Percentiles rank a stretch among this genome's conserved stretches.
Evolutionary conservation across 441 rosid species (phyloP).

Genomic region (Croton setiger): DNA sequence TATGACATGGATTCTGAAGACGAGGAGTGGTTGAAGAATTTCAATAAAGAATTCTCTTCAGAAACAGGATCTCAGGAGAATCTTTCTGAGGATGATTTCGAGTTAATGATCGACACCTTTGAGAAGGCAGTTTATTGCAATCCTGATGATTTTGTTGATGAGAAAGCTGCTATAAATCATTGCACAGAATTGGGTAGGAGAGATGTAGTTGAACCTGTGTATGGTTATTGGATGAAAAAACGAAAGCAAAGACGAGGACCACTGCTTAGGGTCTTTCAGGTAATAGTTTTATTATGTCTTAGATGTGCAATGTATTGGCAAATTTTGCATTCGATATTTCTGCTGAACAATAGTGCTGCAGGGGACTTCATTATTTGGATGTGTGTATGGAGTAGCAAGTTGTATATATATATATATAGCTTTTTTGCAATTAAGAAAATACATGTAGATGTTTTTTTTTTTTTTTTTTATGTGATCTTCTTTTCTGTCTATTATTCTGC

Average conservation of each 20-base stretch:
- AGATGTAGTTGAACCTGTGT: slow-evolving; percentile 66
- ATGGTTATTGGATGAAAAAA: slow-evolving; percentile 68
- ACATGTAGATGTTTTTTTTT: background rate
- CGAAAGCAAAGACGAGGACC: slow-evolving; percentile 59
- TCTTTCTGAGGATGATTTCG: slow-evolving; percentile 64
- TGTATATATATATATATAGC: background rate
- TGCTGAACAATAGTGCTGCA: background rate
- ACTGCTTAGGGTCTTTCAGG: slow-evolving; percentile 84
- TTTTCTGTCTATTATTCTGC: background rate
- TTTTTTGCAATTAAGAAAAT: background rate
- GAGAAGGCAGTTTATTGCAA: slow-evolving; percentile 65
- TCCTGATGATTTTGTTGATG: slow-evolving; percentile 51
- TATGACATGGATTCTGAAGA: slow-evolving; percentile 98
- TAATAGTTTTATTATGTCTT: slow-evolving; percentile 26
- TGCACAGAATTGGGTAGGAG: slow-evolving; percentile 45
- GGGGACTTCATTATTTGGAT: background rate
- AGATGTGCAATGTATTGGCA: slow-evolving; percentile 8
- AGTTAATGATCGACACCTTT: slow-evolving; percentile 81
- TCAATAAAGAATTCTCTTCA: slow-evolving; percentile 33
- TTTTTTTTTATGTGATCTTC: background rate
- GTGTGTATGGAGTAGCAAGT: background rate
- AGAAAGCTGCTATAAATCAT: slow-evolving; percentile 45
- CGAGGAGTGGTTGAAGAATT: slow-evolving; percentile 74
- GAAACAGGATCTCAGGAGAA: slow-evolving; percentile 38
- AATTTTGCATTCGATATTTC: background rate